phyloP scores from a whole-genome alignment of 495 filamentous ascomycete species.

The Hypoxylon rickii region DNA sequence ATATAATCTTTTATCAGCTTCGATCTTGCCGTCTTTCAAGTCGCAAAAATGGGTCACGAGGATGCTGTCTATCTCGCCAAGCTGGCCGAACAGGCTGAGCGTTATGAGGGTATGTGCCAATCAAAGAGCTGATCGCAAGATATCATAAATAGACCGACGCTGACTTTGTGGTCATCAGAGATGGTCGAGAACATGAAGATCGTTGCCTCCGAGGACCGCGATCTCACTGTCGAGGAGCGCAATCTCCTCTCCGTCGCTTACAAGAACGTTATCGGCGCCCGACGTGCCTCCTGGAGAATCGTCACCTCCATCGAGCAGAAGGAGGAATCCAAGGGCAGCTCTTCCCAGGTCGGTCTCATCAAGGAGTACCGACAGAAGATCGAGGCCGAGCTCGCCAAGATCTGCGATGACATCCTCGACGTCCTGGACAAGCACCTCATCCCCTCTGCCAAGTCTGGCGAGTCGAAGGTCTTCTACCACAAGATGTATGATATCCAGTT shows the following conservation, averaged over 20 bases:
- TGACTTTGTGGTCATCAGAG: constrained; percentile 60
- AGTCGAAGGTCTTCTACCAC: constrained; percentile 99
- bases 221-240: constrained; percentile 98
- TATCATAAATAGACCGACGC: constrained; percentile 25
- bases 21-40: constrained; percentile 22
- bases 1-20: constrained; percentile 13
- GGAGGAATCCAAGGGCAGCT: constrained; percentile 99
- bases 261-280: constrained; percentile 99
- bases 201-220: constrained; percentile 94
- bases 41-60: constrained; percentile 94
- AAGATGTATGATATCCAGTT: constrained; percentile 80
- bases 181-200: constrained; percentile 99
- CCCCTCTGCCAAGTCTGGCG: constrained; percentile 91
- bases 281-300: constrained; percentile 99
- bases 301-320: constrained; percentile 99
- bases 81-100: constrained; percentile 99
- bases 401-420: constrained; percentile 98
- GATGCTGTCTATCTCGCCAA: constrained; percentile 99
- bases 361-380: constrained; percentile 99
- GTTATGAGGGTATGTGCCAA: constrained; percentile 90
- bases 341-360: constrained; percentile 88
- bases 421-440: constrained; percentile 97
- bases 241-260: constrained; percentile 99
- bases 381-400: constrained; percentile 96
- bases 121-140: background rate